Conservation (phyloP, 495 filamentous ascomycete genomes). For the Aspergillus taichungensis region DNA sequence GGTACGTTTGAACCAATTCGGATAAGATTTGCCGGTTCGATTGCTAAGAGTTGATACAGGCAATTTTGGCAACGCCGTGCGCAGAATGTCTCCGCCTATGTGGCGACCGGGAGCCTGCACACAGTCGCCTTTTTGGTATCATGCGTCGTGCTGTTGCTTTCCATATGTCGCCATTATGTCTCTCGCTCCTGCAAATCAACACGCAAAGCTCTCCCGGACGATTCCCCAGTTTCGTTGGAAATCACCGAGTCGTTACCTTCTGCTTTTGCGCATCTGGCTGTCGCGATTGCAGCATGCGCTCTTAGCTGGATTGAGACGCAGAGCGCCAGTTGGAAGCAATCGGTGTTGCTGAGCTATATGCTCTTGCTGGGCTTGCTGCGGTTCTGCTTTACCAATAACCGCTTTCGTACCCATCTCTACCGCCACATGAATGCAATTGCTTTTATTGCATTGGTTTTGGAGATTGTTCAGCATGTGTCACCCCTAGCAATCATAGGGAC, state of each 20-base stretch:
- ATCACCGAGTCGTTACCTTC: constrained; percentile 5
- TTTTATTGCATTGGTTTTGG: constrained; percentile 5
- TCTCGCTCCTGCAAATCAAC: background rate
- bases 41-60: constrained; percentile 1
- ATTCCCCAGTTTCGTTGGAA: background rate
- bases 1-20: constrained; percentile 1
- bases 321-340: constrained; percentile 7
- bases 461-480: constrained; percentile 7
- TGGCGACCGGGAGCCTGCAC: constrained; percentile 14
- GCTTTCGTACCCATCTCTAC: constrained; percentile 5
- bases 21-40: background rate
- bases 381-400: constrained; percentile 1
- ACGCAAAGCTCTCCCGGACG: background rate
- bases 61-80: constrained; percentile 13
- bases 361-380: constrained; percentile 6
- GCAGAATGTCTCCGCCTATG: constrained; percentile 6
- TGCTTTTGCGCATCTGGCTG: constrained; percentile 11
- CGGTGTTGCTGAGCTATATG: constrained; percentile 13
- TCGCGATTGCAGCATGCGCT: constrained; percentile 7
- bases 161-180: constrained; percentile 2
- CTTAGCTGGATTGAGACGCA: constrained; percentile 8
- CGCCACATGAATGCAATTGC: constrained; percentile 12
- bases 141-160: constrained; percentile 4
- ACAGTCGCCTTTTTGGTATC: constrained; percentile 6
- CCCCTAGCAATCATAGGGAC: constrained; percentile 14